Evolutionary conservation across 495 filamentous ascomycete genomes (phyloP), one percentile per base, ranked within the genome.

Genomic region (Aspergillus leporis): DNA sequence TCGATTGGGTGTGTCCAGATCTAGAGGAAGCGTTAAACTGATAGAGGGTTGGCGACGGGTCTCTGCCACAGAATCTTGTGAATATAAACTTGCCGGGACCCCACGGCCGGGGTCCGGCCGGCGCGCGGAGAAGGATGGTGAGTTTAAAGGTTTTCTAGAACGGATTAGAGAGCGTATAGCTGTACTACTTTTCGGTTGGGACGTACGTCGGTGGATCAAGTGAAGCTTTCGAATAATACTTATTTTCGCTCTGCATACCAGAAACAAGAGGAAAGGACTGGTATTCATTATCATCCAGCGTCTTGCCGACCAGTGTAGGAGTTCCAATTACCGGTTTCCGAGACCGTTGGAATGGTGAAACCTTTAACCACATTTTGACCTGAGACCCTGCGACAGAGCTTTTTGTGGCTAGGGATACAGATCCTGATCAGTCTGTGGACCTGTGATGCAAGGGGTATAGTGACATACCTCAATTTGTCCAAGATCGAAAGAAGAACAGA

Each of bases 301-400:
- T 76, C 21, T 74, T 75, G 53, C 74, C 69, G 43, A 73, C 63
- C 41, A 77, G 68, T 56, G 75, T 76, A 52, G 82, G 81, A 62
- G 71, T 71, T 55, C 72, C 75, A 55, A 80, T 77, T 41, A 67
- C 52, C 46, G 69, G 72, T 54, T 76, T 80, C 59, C 71, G 74
- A 34, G 75, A 70, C 59, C 77, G 74, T 53, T 70, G 69, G 51
- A 77, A 70, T 23, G 43, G 7, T 0, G 67, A 64, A 40, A 69
- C 59, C 56, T 77, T 79, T 47, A 71, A 70, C 77, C 77, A 82
- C 79, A 82, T 82, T 1, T 55, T 70, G 66, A 55, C 61, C 25
- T 31, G 19, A 25, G 12, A 21, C 25, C 19, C 4, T 30, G 53
- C 16, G 36, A 30, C 30, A 19, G 53, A 22, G 16, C 53, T 46